phyloP scores from a whole-genome alignment of 257 asterid species.

The Eustoma russellianum region DNA sequence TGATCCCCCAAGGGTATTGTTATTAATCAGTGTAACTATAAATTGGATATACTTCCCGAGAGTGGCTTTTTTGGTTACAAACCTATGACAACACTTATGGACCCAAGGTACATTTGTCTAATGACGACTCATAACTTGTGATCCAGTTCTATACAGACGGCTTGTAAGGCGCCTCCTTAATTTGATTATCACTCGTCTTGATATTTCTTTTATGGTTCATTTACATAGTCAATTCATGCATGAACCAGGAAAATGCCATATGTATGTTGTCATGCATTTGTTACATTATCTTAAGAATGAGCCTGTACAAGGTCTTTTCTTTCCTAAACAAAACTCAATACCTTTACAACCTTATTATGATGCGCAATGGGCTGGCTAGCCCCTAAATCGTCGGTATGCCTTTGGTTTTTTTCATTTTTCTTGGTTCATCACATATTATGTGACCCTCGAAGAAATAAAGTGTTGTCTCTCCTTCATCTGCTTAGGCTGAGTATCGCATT shows the following conservation, averaged over 20 bases:
- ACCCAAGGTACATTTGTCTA: background rate
- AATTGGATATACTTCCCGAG: background rate
- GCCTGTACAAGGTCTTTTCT: background rate
- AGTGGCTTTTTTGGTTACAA: background rate
- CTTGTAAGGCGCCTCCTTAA: background rate
- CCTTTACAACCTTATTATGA: background rate
- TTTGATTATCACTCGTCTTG: background rate
- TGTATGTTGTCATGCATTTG: background rate
- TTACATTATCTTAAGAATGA: background rate
- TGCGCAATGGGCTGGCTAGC: background rate
- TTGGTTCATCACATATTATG: background rate
- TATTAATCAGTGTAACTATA: background rate
- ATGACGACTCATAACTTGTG: background rate
- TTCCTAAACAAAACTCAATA: background rate
- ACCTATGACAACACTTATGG: background rate
- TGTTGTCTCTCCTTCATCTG: background rate
- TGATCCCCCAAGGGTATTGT: background rate
- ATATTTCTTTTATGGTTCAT: background rate
- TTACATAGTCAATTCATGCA: background rate
- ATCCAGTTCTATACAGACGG: background rate
- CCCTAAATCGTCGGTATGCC: background rate
- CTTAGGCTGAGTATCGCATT: background rate
- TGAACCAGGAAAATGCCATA: background rate
- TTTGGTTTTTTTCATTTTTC: background rate
- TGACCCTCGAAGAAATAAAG: background rate